Base-by-base conservation (phyloP, 352 stramenopile species). In the Phytophthora pistaciae region DNA sequence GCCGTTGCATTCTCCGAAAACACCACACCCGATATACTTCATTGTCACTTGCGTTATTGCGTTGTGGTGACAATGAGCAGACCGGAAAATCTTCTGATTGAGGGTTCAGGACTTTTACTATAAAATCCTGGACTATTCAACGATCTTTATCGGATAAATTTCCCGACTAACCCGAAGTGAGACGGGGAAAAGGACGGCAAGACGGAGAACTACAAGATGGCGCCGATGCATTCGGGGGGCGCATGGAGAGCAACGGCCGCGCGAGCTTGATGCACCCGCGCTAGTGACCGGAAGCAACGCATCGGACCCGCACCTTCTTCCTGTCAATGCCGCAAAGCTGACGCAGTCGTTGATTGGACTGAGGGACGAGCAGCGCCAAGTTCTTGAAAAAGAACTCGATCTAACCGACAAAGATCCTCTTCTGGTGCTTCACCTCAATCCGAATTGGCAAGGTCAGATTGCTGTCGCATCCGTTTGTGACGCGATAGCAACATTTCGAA, bases 291-390 rank as follows among this genome's bases (percentile, higher is more conserved):
- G 54, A 44, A 48, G n/a, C 29, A 59, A 60, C 54, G 29, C 54
- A 60, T 48, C 31, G 54, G 54, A 60, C 33, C 55, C 33, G 33
- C 55, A 60, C 33, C 38, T 60, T 20, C 55, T 60, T 36, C 55
- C 55, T 52, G 36, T 50, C 20, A 60, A 50, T 36, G 55, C 55
- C 55, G 36, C 55, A 20, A 60, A 60, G 55, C 31, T 60, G 55
- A 52, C 33, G n/a, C 55, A 60, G 55, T 50, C 55, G 55, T 49
- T 52, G 55, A 60, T 60, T 11, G 55, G 55, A 38, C 27, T 60
- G 55, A 52, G 31, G 38, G 55, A 60, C 55, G 55, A 50, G 55
- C 55, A 60, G 55, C 55, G 55, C 31, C 55, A 60, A 60, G n/a
- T 60, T 33, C 55, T 60, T 33, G 31, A 60, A 33, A n/a, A 49